phyloP scores from a whole-genome alignment of 768 basidiomycete species.

The Infundibulicybe gibba region DNA sequence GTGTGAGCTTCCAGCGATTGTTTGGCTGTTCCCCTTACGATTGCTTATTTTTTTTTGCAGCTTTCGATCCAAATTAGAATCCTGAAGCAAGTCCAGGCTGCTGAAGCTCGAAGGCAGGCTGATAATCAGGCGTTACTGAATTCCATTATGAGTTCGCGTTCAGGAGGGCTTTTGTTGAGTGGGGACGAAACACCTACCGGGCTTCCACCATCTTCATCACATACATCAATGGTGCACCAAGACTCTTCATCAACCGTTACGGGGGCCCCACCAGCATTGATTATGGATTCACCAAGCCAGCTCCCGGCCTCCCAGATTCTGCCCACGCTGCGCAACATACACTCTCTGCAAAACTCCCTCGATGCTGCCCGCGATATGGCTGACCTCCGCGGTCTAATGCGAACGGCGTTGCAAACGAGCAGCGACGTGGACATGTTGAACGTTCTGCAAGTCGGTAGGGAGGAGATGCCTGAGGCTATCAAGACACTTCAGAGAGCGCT shows the following conservation, averaged over 20 bases:
- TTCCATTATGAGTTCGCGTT: conserved; percentile 12
- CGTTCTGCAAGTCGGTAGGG: conserved; percentile 56
- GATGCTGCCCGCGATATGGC: conserved; percentile 52
- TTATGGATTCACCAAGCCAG: conserved; percentile 5
- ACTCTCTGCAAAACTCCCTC: conserved; percentile 33
- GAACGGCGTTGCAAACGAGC: conserved; percentile 48
- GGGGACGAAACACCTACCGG: conserved; percentile 4
- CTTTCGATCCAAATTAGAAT: conserved; percentile 52
- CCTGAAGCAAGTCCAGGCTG: conserved; percentile 40
- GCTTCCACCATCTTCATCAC: conserved; percentile 3
- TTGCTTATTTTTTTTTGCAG: conserved; percentile 15
- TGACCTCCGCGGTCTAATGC: conserved; percentile 57
- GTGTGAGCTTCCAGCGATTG: conserved; percentile 26
- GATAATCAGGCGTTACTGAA: conserved; percentile 29
- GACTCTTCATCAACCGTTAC: conserved; percentile 6
- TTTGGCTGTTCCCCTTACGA: no score
- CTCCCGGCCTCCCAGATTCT: conserved; percentile 11
- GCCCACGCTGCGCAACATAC: conserved; percentile 18
- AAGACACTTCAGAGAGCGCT: conserved; percentile 74
- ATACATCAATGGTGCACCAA: conserved; percentile 3
- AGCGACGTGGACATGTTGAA: conserved; percentile 63
- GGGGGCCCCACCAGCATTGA: neutral
- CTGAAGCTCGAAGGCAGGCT: conserved; percentile 27
- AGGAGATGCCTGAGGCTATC: conserved; percentile 78
- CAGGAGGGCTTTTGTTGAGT: neutral